Evolutionary conservation across 495 filamentous ascomycete species (phyloP).

Genomic region (Astrocystis sublimbata): DNA sequence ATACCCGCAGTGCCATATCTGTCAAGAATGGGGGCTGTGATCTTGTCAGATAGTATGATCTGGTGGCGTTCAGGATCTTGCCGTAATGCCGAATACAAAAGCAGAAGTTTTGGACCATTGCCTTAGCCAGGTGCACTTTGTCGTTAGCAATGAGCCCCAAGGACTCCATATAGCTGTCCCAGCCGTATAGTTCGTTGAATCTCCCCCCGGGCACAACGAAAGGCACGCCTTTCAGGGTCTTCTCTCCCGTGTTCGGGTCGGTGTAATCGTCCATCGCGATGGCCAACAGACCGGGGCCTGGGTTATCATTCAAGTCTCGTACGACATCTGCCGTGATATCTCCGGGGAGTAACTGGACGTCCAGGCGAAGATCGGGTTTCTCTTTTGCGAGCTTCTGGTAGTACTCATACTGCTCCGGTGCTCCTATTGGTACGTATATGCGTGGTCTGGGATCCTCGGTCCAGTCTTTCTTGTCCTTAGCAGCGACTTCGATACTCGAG

Average conservation of each 20-base stretch:
- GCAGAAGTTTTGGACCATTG: slow-evolving; percentile 93
- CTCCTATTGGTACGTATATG: slow-evolving; percentile 87
- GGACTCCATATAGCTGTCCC: slow-evolving; percentile 98
- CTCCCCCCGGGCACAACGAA: slow-evolving; percentile 95
- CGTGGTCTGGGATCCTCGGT: slow-evolving; percentile 81
- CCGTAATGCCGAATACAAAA: slow-evolving; percentile 98
- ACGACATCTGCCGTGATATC: slow-evolving; percentile 75
- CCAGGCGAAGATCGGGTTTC: slow-evolving; percentile 77
- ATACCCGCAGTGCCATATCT: slow-evolving; percentile 91
- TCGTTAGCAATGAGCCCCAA: slow-evolving; percentile 81
- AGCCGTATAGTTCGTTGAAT: slow-evolving; percentile 96
- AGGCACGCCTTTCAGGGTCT: slow-evolving; percentile 73
- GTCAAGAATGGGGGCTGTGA: slow-evolving; percentile 97
- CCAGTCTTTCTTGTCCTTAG: slow-evolving; percentile 87
- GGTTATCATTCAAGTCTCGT: slow-evolving; percentile 72
- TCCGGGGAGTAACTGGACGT: slow-evolving; percentile 75
- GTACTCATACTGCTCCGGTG: slow-evolving; percentile 84
- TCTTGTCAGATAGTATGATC: slow-evolving; percentile 89
- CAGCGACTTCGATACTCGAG: slow-evolving; percentile 81
- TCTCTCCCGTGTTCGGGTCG: slow-evolving; percentile 64
- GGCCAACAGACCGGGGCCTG: slow-evolving; percentile 88
- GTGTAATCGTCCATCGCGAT: slow-evolving; percentile 78
- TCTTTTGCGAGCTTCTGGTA: slow-evolving; percentile 74
- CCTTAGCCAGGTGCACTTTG: slow-evolving; percentile 79
- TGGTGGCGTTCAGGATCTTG: slow-evolving; percentile 95